These are phyloP conservation scores for Phytopythium oedochilum DNA, from an alignment of 352 stramenopile genomes.

Conservation along the genomic window DNA sequence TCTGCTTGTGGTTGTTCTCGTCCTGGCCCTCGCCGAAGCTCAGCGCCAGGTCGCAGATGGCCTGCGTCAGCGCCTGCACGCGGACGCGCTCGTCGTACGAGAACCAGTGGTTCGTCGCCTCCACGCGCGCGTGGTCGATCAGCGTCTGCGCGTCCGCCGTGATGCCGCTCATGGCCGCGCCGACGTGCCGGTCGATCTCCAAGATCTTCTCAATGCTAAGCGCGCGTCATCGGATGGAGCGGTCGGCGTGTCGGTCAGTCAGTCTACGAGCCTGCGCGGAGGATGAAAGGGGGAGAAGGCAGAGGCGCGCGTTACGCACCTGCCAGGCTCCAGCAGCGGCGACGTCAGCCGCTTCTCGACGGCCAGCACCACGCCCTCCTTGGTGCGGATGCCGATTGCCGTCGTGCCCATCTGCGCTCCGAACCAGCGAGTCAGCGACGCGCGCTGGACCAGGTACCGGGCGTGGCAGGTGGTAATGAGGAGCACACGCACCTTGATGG, in stretches of 20 bases:
- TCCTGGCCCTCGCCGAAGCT: conserved; percentile 92
- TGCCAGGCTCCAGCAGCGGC: conserved; percentile 92
- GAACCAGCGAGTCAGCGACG: not conserved
- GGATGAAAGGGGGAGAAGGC: too few species aligned
- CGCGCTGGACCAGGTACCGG: not conserved
- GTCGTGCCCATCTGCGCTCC: conserved; percentile 93
- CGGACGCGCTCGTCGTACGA: conserved; percentile 98
- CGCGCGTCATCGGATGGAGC: too few species aligned
- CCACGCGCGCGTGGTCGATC: conserved; percentile 98
- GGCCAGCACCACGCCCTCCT: conserved; percentile 96
- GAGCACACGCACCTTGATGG: conserved; percentile 91
- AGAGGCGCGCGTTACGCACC: conserved; percentile 22
- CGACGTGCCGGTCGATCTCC: conserved; percentile 98
- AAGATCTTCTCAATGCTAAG: conserved; percentile 99
- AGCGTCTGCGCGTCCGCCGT: conserved; percentile 98
- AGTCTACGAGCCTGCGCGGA: too few species aligned
- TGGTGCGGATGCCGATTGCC: conserved; percentile 97
- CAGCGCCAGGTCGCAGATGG: conserved; percentile 97
- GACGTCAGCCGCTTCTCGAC: conserved; percentile 99
- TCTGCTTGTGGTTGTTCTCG: conserved; percentile 95
- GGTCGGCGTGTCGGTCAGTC: not conserved
- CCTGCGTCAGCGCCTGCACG: conserved; percentile 97
- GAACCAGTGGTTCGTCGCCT: conserved; percentile 99
- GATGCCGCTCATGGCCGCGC: conserved; percentile 97
- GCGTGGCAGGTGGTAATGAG: too few species aligned